Evolutionary conservation across 2,329 filamentous ascomycete genomes (phyloP).

Genomic region (Diaporthe amygdali): DNA sequence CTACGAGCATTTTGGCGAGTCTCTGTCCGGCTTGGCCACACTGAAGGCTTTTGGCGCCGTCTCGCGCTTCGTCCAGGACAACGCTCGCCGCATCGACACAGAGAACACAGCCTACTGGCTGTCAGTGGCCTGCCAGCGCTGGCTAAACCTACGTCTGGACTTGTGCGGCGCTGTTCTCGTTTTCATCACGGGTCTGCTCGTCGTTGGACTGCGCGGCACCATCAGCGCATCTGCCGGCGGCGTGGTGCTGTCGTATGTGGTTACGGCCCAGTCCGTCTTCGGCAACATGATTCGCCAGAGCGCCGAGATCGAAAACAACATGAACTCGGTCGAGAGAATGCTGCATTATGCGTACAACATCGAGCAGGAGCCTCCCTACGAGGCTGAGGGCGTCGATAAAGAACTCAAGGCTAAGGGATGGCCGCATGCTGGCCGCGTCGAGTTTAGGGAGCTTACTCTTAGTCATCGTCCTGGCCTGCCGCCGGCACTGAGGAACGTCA

Average conservation of each 20-base stretch:
- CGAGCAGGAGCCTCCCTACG: slow-evolving; percentile 61
- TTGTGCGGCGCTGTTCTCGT: slow-evolving; percentile 65
- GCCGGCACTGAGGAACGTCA: slow-evolving; percentile 69
- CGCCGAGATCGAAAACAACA: slow-evolving; percentile 72
- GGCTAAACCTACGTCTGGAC: slow-evolving; percentile 68
- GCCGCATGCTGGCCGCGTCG: slow-evolving; percentile 70
- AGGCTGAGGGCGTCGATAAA: slow-evolving; percentile 41
- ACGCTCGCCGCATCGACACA: slow-evolving; percentile 60
- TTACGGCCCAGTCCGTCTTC: slow-evolving; percentile 67
- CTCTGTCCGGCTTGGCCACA: slow-evolving; percentile 46
- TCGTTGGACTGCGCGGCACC: slow-evolving; percentile 67
- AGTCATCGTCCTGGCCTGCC: slow-evolving; percentile 70
- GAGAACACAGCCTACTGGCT: slow-evolving; percentile 74
- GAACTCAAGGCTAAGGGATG: slow-evolving; percentile 49
- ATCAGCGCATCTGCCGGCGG: slow-evolving; percentile 69
- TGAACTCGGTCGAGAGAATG: slow-evolving; percentile 72
- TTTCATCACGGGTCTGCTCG: slow-evolving; percentile 67
- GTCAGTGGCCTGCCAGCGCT: slow-evolving; percentile 71
- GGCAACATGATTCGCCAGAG: slow-evolving; percentile 53
- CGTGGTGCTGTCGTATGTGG: slow-evolving; percentile 69
- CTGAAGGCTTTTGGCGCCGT: slow-evolving; percentile 71
- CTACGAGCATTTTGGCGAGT: slow-evolving; percentile 70
- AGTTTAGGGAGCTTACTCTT: slow-evolving; percentile 72
- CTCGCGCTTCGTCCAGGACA: slow-evolving; percentile 57
- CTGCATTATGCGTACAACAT: slow-evolving; percentile 69